Evolutionary conservation across 257 asterid species (phyloP).

Genomic region (Linaria vulgaris): DNA sequence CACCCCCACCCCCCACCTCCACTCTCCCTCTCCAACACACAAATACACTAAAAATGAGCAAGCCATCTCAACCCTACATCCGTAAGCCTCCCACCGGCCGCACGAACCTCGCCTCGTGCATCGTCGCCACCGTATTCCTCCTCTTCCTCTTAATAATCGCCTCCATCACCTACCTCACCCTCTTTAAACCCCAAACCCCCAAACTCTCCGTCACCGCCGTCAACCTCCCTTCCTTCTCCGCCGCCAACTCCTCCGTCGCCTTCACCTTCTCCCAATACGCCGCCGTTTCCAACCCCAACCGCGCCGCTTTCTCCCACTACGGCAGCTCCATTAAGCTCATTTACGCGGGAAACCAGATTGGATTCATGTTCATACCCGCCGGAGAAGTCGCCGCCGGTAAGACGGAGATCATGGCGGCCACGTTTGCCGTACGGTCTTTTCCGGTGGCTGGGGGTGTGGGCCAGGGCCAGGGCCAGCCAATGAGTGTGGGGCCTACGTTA

Average conservation of each 20-base stretch:
- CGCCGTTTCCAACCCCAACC: constrained; percentile 71
- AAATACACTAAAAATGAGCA: constrained; percentile 40
- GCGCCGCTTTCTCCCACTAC: constrained; percentile 73
- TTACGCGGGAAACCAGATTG: constrained; percentile 67
- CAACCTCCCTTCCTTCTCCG: constrained; percentile 77
- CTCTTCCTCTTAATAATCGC: constrained; percentile 49
- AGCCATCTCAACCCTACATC: constrained; percentile 36
- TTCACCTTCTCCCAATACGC: constrained; percentile 83
- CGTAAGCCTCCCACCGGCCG: constrained; percentile 60
- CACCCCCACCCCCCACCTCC: neutral
- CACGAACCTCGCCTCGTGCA: constrained; percentile 80
- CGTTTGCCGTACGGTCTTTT: constrained; percentile 66
- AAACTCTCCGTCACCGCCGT: constrained; percentile 61
- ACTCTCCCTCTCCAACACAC: neutral
- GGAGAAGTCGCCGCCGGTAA: constrained; percentile 64
- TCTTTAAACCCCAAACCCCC: constrained; percentile 72
- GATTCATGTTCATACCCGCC: constrained; percentile 91
- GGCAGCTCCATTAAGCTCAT: constrained; percentile 78
- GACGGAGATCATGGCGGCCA: constrained; percentile 77
- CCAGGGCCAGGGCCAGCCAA: constrained; percentile 32
- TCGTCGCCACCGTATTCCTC: constrained; percentile 70
- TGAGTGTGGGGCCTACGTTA: constrained; percentile 43
- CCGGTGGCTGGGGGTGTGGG: constrained; percentile 35
- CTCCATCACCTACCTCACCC: constrained; percentile 63
- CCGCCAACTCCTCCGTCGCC: constrained; percentile 56